These are phyloP conservation scores for Triglochin maritima DNA, from an alignment of 106 monocot species.

Conservation along the genomic window DNA sequence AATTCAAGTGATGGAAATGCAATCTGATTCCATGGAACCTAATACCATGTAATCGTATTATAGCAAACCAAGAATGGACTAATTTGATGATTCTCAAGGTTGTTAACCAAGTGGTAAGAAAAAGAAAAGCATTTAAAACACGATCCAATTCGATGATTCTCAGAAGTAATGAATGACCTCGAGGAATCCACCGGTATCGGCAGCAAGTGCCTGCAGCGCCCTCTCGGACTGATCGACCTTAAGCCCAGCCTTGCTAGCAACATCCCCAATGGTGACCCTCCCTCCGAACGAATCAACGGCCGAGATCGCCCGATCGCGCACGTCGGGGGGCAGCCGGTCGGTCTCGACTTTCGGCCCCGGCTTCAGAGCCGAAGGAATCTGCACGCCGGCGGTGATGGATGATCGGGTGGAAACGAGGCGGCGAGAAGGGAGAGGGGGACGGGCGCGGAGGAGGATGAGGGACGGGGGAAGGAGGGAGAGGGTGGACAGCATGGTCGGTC, in stretches of 20 bases:
- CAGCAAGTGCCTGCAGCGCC: conserved; percentile 87
- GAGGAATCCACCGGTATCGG: conserved; percentile 84
- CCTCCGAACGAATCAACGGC: conserved; percentile 73
- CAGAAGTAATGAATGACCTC: conserved; percentile 41
- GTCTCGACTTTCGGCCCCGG: conserved; percentile 74
- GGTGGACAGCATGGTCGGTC: neutral
- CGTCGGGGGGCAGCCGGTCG: conserved; percentile 57
- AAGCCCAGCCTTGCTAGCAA: conserved; percentile 59
- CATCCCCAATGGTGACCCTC: conserved; percentile 92
- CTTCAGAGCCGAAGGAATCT: conserved; percentile 31
- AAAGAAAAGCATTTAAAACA: too few species aligned
- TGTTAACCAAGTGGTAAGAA: too few species aligned
- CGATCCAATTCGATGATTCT: neutral
- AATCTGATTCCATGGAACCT: too few species aligned
- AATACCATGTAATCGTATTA: too few species aligned
- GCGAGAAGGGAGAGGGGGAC: neutral
- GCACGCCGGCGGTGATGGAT: conserved; percentile 35
- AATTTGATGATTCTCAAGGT: too few species aligned
- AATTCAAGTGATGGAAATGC: too few species aligned
- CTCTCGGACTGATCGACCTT: conserved; percentile 74
- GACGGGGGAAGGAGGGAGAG: neutral
- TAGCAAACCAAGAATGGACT: too few species aligned
- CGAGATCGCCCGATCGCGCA: conserved; percentile 59
- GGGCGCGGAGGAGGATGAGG: neutral
- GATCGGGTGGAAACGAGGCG: neutral